Conservation (phyloP, 305 asterid genomes). For the Fraxinus sp. region DNA sequence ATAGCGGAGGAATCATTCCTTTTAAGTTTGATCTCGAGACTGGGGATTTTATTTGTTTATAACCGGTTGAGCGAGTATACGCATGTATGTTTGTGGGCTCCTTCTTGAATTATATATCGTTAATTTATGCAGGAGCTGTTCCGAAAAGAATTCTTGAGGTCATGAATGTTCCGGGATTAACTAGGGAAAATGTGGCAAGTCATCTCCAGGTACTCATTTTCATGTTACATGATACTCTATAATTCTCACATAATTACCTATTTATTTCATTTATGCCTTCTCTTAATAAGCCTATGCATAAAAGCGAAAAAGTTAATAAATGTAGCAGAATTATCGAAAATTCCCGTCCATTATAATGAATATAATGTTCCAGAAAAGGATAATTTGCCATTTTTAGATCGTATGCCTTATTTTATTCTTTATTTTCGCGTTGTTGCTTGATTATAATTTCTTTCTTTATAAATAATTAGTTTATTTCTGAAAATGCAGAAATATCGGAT, state of each 20-base stretch:
- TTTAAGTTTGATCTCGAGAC: background rate
- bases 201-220: slow-evolving; percentile 56
- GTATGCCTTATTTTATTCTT: background rate
- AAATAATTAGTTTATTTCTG: background rate
- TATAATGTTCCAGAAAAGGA: background rate
- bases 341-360: background rate
- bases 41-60: background rate
- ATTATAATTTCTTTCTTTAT: background rate
- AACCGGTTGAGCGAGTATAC: background rate
- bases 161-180: slow-evolving; percentile 57
- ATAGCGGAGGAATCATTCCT: background rate
- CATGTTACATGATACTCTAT: background rate
- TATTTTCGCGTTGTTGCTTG: background rate
- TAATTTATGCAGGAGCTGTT: slow-evolving; percentile 44
- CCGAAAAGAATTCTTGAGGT: slow-evolving; percentile 54
- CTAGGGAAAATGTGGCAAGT: slow-evolving; percentile 70
- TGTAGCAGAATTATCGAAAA: background rate
- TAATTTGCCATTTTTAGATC: background rate
- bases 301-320: background rate
- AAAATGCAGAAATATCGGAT: slow-evolving; percentile 54
- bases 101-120: background rate
- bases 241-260: background rate
- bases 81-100: background rate
- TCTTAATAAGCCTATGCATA: background rate
- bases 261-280: background rate